These are phyloP conservation scores for Eucalyptus curtisii DNA, from an alignment of 345 rosid species.

Conservation along the genomic window DNA sequence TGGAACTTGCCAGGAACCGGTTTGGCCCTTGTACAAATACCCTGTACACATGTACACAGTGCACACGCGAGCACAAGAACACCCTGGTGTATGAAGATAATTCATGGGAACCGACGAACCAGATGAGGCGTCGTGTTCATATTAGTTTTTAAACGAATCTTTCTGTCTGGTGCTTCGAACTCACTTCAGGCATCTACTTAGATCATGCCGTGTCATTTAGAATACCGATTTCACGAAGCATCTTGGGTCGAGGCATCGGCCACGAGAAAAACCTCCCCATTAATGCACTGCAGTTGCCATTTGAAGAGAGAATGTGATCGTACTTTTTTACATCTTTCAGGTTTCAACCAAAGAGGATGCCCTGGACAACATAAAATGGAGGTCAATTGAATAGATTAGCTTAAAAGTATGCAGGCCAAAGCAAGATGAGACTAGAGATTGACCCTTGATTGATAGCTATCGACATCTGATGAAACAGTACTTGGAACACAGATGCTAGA, in stretches of 20 bases:
- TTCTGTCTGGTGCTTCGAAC: not conserved
- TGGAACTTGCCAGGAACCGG: not conserved
- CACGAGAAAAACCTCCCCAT: not conserved
- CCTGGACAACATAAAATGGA: not conserved
- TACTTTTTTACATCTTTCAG: not conserved
- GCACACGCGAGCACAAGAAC: not conserved
- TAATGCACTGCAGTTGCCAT: not conserved
- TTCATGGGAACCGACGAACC: not conserved
- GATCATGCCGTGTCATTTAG: not conserved
- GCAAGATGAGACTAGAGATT: not conserved
- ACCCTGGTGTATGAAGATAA: not conserved
- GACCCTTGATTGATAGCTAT: not conserved
- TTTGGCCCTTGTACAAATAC: not conserved
- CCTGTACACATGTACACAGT: not conserved
- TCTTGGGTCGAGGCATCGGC: not conserved
- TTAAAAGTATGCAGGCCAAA: not conserved
- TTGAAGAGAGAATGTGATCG: not conserved
- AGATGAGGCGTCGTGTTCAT: not conserved
- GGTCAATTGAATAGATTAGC: not conserved
- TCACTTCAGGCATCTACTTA: not conserved
- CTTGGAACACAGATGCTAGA: not conserved
- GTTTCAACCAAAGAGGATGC: not conserved
- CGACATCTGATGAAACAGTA: not conserved
- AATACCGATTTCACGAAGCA: not conserved
- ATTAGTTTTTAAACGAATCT: not conserved